Evolutionary conservation across 768 basidiomycete species (phyloP).

Genomic region (Chalciporus chontae): DNA sequence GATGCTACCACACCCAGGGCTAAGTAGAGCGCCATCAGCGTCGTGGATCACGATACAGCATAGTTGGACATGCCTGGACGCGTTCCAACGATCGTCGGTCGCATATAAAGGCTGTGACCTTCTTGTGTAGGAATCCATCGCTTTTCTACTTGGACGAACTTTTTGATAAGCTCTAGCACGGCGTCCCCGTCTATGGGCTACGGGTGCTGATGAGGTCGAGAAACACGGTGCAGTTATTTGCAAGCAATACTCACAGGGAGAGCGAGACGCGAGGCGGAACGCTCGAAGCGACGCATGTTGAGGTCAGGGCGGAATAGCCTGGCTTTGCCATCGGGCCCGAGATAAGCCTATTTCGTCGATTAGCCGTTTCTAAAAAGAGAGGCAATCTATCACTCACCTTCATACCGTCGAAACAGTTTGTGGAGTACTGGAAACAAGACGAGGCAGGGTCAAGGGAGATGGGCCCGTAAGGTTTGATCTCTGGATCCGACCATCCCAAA

Average conservation of each 20-base stretch:
- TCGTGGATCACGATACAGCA: not conserved
- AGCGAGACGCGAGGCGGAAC: constrained; percentile 67
- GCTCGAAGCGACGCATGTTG: constrained; percentile 81
- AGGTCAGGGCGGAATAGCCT: constrained; percentile 78
- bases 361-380: not conserved
- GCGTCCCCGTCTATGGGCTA: constrained; percentile 44
- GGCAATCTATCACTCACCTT: constrained; percentile 39
- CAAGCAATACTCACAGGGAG: constrained; percentile 50
- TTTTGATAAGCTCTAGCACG: constrained; percentile 54
- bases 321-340: constrained; percentile 66
- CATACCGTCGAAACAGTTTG: constrained; percentile 61
- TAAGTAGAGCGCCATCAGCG: constrained; percentile 5
- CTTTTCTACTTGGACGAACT: constrained; percentile 65
- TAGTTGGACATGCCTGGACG: constrained; percentile 30
- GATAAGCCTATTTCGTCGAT: constrained; percentile 51
- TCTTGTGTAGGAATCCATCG: constrained; percentile 78
- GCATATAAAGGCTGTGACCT: constrained; percentile 84
- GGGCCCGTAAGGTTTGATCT: constrained; percentile 69
- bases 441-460: constrained; percentile 54
- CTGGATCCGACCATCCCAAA: constrained; percentile 67
- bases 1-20: constrained; percentile 72
- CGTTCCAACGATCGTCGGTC: constrained; percentile 67
- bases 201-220: no score
- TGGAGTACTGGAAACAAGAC: constrained; percentile 60
- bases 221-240: no score